Percentiles rank a stretch among this genome's conserved stretches.
Conservation (phyloP, 2,329 filamentous ascomycete genomes). For the Aspergillus clavatus region DNA sequence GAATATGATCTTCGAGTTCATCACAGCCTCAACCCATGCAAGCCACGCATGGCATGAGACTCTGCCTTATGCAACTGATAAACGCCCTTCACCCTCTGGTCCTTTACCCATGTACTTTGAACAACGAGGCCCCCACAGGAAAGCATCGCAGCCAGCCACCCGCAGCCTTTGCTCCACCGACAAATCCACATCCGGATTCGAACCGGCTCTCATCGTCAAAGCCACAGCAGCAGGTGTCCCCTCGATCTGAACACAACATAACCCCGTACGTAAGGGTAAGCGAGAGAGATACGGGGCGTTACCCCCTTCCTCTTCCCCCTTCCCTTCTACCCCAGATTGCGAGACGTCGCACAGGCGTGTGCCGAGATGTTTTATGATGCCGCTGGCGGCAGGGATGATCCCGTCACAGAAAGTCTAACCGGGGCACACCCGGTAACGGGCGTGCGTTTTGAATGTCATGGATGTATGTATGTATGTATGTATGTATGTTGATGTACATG, state of each 20-base stretch:
- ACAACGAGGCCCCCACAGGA: not conserved
- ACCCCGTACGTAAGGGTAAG: not conserved
- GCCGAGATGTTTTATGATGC: constrained; percentile 16
- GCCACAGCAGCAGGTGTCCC: not conserved
- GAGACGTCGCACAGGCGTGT: constrained; percentile 14
- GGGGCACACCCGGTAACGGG: constrained; percentile 3
- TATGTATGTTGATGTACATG: no score
- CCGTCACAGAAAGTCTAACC: constrained; percentile 3
- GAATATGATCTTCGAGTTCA: not conserved
- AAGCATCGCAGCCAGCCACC: not conserved
- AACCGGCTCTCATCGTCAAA: not conserved
- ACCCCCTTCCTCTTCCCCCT: not conserved
- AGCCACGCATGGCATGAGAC: no score
- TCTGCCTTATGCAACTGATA: no score
- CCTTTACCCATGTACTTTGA: no score
- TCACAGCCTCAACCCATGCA: no score
- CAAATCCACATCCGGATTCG: not conserved
- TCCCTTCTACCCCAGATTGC: constrained; percentile 15
- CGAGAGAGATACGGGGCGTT: not conserved
- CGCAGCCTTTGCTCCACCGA: not conserved
- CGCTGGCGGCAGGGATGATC: constrained; percentile 12
- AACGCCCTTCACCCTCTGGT: no score
- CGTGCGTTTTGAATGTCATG: no score
- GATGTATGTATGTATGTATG: not conserved
- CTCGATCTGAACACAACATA: constrained; percentile 9